These are phyloP conservation scores for Populus hybrid DNA, from an alignment of 441 rosid genomes.

Conservation along the genomic window DNA sequence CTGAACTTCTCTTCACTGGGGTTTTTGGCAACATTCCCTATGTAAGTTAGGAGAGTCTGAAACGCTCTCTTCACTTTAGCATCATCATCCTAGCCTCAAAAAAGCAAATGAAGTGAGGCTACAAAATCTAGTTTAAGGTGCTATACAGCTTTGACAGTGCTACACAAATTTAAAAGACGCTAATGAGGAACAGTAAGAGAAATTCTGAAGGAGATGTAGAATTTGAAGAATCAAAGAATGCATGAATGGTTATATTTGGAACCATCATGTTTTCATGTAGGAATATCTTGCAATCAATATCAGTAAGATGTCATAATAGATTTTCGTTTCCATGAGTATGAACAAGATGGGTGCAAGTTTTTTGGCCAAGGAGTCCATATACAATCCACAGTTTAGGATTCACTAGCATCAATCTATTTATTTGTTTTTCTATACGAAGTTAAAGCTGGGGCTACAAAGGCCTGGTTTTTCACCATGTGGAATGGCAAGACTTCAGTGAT, in stretches of 20 bases:
- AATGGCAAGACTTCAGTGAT: not conserved
- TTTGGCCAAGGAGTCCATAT: too few relatives aligned
- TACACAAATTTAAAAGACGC: not conserved
- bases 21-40: constrained; percentile 87
- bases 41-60: constrained; percentile 84
- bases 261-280: not conserved
- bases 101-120: constrained; percentile 4
- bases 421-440: not conserved
- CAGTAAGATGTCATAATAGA: too few relatives aligned
- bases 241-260: too few relatives aligned
- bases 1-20: constrained; percentile 91
- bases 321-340: too few relatives aligned
- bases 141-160: not conserved
- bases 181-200: not conserved
- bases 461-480: not conserved
- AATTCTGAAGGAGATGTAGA: not conserved
- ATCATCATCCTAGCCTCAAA: constrained; percentile 67
- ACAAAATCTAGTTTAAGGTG: not conserved
- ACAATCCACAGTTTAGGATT: too few relatives aligned
- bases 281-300: too few relatives aligned
- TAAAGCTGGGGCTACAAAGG: not conserved
- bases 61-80: constrained; percentile 92
- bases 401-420: too few relatives aligned
- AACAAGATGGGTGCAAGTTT: too few relatives aligned
- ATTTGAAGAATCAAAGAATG: too few relatives aligned